A percentile compares a stretch with the other conserved stretches of the same genome.
phyloP scores from a whole-genome alignment of 2,329 filamentous ascomycete genomes.

The Colletotrichum theobromicola region DNA sequence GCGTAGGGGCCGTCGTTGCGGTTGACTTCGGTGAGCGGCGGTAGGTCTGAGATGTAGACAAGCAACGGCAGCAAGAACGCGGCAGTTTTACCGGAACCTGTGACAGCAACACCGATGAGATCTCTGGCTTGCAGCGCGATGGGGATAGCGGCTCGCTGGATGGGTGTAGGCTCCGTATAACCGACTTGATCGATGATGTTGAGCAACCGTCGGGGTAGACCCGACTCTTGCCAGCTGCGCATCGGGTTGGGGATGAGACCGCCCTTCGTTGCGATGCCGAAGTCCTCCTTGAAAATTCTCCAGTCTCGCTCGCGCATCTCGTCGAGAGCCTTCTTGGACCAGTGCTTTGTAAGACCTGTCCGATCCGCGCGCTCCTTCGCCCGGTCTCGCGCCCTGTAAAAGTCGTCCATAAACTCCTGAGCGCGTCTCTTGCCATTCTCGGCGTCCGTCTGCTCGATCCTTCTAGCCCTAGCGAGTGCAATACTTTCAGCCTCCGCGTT shows the following conservation, averaged over 20 bases:
- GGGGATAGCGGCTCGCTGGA: constrained; percentile 93
- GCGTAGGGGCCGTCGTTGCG: constrained; percentile 96
- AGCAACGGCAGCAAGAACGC: constrained; percentile 91
- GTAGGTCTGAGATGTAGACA: constrained; percentile 92
- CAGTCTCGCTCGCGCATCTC: constrained; percentile 98
- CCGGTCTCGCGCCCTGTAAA: constrained; percentile 65
- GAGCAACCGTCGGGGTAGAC: constrained; percentile 76
- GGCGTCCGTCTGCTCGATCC: constrained; percentile 75
- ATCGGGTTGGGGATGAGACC: constrained; percentile 93
- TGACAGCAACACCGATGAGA: constrained; percentile 97
- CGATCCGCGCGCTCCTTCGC: constrained; percentile 75
- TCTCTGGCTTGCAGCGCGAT: constrained; percentile 92
- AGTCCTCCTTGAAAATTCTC: constrained; percentile 99
- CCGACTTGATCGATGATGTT: constrained; percentile 85
- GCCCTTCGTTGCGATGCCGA: constrained; percentile 94
- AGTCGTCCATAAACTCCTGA: constrained; percentile 81
- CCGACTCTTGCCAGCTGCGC: constrained; percentile 90
- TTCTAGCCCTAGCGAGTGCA: constrained; percentile 64
- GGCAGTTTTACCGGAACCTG: constrained; percentile 97
- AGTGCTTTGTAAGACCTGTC: constrained; percentile 87
- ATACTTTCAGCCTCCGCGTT: constrained; percentile 62
- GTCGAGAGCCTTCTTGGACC: constrained; percentile 89
- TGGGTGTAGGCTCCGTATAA: constrained; percentile 89
- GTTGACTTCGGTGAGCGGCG: constrained; percentile 81
- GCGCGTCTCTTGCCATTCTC: constrained; percentile 81